Percentiles rank a stretch among this genome's conserved stretches.
Evolutionary conservation across 139 green algal species (phyloP).

Genomic region (Tetraselmis striata): DNA sequence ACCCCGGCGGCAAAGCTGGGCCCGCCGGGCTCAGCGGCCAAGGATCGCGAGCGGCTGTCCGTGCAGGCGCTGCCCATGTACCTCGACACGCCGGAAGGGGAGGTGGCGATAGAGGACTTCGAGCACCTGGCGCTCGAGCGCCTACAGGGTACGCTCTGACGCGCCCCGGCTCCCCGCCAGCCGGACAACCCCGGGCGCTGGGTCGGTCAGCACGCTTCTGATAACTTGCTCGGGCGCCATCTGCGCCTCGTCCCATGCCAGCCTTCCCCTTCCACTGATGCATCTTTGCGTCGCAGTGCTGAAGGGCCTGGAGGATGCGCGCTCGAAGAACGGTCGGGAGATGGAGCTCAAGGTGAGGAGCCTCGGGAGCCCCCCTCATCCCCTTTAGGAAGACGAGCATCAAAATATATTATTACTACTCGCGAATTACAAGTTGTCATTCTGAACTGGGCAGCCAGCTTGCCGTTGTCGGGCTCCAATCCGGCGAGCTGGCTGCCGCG

Average conservation of each 20-base stretch:
- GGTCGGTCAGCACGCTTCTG: too few species aligned
- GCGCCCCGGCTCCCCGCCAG: background rate
- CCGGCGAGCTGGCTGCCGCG: too few species aligned
- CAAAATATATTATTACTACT: constrained; percentile 38
- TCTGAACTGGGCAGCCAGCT: too few species aligned
- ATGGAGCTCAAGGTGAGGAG: background rate
- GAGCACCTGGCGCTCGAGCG: constrained; percentile 82
- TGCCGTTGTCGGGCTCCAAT: too few species aligned
- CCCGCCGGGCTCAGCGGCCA: background rate
- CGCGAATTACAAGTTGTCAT: too few species aligned
- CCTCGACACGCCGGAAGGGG: constrained; percentile 41
- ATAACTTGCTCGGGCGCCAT: background rate
- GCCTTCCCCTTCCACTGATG: too few species aligned
- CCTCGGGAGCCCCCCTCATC: too few species aligned
- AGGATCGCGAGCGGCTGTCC: background rate
- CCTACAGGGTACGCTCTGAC: constrained; percentile 48
- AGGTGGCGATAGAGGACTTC: constrained; percentile 89
- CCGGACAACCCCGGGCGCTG: too few species aligned
- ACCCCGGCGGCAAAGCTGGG: background rate
- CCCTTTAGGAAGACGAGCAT: constrained; percentile 57
- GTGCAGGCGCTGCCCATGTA: constrained; percentile 65
- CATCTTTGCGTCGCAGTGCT: constrained; percentile 84
- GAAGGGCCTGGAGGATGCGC: constrained; percentile 77
- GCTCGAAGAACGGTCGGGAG: background rate
- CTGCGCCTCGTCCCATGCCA: too few species aligned